Evolutionary conservation across 2,329 filamentous ascomycete species (phyloP), one percentile per base, ranked within the genome.

Genomic region (Monosporascus sp.): DNA sequence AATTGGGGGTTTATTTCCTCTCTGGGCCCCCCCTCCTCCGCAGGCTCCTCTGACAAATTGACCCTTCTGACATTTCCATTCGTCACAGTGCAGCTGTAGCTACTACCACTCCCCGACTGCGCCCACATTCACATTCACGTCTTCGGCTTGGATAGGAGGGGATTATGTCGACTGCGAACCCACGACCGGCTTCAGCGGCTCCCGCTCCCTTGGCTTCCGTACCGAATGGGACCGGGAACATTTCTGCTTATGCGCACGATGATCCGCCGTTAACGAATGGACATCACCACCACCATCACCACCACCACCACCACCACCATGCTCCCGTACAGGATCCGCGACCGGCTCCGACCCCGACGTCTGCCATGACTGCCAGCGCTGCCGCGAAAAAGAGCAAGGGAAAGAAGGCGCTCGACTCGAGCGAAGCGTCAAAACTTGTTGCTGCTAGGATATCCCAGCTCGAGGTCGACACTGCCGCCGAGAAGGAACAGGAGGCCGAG

Each of bases 401-500:
- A 62, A 96, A 95, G 76, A 96, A 95, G 74, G 78, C 82, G 48
- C 76, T 89, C 59, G 92, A 96, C 69, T 88, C 90, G 20, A 89
- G 84, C 64, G 94, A 97, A 72, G 91, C 92, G 47, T 91, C 91
- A 57, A 95, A 96, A 72, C 81, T 97, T 59, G 82, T 99, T 50
- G 88, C 92, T 58, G 91, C 92, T 57, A 91, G 95, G 68, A 97
- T 99, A 68, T 93, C 91, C 22, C 94, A 97, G 74, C 78, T 99
- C 55, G 94, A 99, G 72, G 88, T 91, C 58, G 92, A 97, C 78
- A 89, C 88, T 49, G 91, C 91, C 11, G 90, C 91, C 55, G 92
- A 96, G 70, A 96, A 95, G 72, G 93, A 96, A 63, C 91, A 97
- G 73, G 92, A 97, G 74, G 84, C 88, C 56, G 94, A 97, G 77